Evolutionary conservation across 208 protist species (phyloP).

Genomic region (Kentomonas sorsogonicus): DNA sequence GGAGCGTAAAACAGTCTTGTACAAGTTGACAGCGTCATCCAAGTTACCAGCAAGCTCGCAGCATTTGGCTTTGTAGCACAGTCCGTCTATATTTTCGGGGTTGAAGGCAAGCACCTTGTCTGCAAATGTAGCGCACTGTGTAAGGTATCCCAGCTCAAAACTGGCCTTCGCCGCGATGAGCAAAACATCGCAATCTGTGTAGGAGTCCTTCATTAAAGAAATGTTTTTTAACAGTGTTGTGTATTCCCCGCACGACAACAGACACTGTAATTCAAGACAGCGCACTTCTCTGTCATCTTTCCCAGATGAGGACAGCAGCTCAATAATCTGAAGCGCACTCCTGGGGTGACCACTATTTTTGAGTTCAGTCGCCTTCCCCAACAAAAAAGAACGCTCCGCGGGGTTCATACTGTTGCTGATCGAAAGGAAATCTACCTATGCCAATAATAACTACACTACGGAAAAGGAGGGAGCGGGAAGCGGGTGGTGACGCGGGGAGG

Average conservation of each 20-base stretch:
- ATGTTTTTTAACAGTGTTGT: conserved; percentile 20
- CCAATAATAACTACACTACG: no score
- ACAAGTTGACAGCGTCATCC: conserved; percentile 48
- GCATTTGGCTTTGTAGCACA: conserved; percentile 74
- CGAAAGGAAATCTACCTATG: no score
- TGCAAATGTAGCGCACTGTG: conserved; percentile 37
- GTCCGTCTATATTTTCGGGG: conserved; percentile 33
- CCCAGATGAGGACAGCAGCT: conserved; percentile 52
- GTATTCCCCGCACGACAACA: conserved; percentile 47
- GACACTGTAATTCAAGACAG: conserved; percentile 66
- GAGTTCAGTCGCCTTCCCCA: conserved; percentile 28
- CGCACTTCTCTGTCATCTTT: conserved; percentile 15
- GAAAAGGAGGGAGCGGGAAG: no score
- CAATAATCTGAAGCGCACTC: conserved; percentile 60
- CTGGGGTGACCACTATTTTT: conserved; percentile 45
- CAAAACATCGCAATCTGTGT: conserved; percentile 26
- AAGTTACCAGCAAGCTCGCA: conserved; percentile 59
- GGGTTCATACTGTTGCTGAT: no score
- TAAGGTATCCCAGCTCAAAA: conserved; percentile 67
- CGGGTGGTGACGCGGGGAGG: no score
- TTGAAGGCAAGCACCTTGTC: conserved; percentile 19
- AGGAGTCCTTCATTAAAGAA: conserved; percentile 26
- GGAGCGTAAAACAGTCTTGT: conserved; percentile 49
- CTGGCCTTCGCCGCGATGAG: conserved; percentile 56
- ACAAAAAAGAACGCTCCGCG: no score